Evolutionary conservation across 108 stramenopile species (phyloP), one percentile per base, ranked within the genome.

Genomic region (Mayamaea pseudoterrestris): DNA sequence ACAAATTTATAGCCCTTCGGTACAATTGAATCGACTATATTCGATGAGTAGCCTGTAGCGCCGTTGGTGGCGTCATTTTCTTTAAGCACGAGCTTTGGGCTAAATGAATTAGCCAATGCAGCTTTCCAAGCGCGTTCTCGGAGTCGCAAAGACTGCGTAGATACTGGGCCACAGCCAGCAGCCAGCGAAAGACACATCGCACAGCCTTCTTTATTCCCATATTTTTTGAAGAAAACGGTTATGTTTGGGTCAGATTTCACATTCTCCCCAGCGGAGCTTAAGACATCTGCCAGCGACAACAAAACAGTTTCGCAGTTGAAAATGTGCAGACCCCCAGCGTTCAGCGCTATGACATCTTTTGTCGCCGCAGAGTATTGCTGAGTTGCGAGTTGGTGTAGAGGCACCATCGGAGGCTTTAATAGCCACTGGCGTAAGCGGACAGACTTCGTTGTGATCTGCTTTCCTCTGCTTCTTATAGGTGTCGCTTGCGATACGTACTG

Each of bases 151-250:
- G 16, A 14, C 8, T 14, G 5, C 16, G 5, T 39, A 6, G 18
- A 5, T 20, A 39, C 46, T 60, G 26, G 71, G 32, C 55, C 65
- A 20, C 47, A 57, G 30, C 66, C 62, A 25, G 78, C 69, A 6
- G 73, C 80, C 28, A 91, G 44, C 18, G 66, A 47, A 41, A 86
- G 62, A 57, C 81, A 83, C 77, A 86, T 79, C 1, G 82, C 76
- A 53, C 84, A 91, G 11, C 80, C 78, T 43, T 91, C 81, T 25
- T 60, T 56, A 55, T 77, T 72, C 17, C 90, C 90, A 57, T 80
- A 91, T 28, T 60, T 69, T 22, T 57, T 41, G 47, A 86, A 91
- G 53, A 91, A 83, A 27, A 55, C 65, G 28, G 57, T 53, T 16
- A 91, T 66, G 17, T 49, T 45, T 5, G 60, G 36, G 56, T 91